Conservation (phyloP, 2,329 filamentous ascomycete species). For the Aureobasidium melanogenum region DNA sequence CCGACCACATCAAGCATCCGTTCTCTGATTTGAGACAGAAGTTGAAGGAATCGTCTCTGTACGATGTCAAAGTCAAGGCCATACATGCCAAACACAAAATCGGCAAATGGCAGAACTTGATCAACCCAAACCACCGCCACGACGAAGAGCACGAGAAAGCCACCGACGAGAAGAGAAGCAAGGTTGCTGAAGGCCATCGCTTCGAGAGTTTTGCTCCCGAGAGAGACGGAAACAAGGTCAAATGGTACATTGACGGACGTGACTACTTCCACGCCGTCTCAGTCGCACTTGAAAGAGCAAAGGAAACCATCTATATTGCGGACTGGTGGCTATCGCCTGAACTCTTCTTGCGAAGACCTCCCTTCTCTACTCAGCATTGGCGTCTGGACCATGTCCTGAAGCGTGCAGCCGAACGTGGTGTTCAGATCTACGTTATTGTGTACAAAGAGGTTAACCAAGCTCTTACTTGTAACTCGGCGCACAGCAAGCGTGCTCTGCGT, state of each 20-base stretch:
- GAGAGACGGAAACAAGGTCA: constrained; percentile 73
- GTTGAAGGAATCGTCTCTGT: constrained; percentile 38
- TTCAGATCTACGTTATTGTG: constrained; percentile 88
- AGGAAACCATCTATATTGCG: constrained; percentile 88
- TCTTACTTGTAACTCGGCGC: constrained; percentile 82
- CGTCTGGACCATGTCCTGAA: constrained; percentile 81
- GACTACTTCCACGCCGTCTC: constrained; percentile 95
- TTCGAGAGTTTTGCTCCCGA: constrained; percentile 89
- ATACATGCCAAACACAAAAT: constrained; percentile 53
- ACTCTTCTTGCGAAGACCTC: constrained; percentile 75
- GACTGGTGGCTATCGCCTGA: constrained; percentile 97
- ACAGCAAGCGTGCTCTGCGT: constrained; percentile 81
- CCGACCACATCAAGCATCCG: constrained; percentile 18
- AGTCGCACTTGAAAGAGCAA: constrained; percentile 76
- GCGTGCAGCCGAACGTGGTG: constrained; percentile 78
- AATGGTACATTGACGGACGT: constrained; percentile 95
- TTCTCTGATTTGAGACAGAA: constrained; percentile 31
- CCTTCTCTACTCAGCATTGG: constrained; percentile 75
- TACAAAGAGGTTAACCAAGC: constrained; percentile 65
- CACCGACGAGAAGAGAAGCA: constrained; percentile 71
- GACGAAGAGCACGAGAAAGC: constrained; percentile 84
- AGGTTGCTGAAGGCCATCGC: constrained; percentile 64
- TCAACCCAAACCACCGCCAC: constrained; percentile 85
- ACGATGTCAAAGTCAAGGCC: constrained; percentile 44
- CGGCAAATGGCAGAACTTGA: constrained; percentile 56